Conservation (phyloP, 495 filamentous ascomycete species). For the Penicillium cinerascens region DNA sequence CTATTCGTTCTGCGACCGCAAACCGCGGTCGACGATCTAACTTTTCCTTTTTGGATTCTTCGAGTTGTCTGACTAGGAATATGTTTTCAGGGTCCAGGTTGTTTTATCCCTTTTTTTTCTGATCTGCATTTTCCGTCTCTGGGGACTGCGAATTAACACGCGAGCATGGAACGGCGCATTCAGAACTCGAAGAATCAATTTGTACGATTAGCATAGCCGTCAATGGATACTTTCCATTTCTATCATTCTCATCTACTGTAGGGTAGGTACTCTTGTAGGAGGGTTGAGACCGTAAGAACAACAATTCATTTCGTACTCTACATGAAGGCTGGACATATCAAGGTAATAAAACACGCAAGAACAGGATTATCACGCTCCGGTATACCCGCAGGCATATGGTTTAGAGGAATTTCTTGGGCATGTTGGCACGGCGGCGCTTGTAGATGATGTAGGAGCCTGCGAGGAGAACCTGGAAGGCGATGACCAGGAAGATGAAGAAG, state of each 20-base stretch:
- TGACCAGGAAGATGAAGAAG: slow-evolving; percentile 67
- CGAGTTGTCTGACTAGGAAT: background rate
- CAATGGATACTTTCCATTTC: slow-evolving; percentile 13
- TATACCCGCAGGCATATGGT: background rate
- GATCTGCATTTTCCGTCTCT: slow-evolving; percentile 9
- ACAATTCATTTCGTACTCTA: slow-evolving; percentile 21
- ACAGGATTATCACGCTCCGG: slow-evolving; percentile 1
- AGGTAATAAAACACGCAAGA: slow-evolving; percentile 18
- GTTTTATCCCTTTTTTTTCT: background rate
- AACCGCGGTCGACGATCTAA: background rate
- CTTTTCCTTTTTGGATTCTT: background rate
- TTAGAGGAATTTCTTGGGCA: slow-evolving; percentile 92
- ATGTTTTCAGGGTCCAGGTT: too few species aligned
- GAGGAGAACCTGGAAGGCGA: slow-evolving; percentile 72
- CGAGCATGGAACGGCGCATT: slow-evolving; percentile 13
- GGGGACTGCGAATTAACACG: slow-evolving; percentile 12
- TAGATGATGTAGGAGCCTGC: slow-evolving; percentile 70
- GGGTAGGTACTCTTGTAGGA: background rate
- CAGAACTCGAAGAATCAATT: slow-evolving; percentile 3
- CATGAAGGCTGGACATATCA: slow-evolving; percentile 13
- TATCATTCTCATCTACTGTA: background rate
- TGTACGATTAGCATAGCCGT: slow-evolving; percentile 23
- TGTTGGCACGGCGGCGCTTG: slow-evolving; percentile 69
- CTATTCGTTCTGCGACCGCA: background rate
- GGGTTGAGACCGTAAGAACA: background rate